Evolutionary conservation across 2,329 filamentous ascomycete species (phyloP), one percentile per base, ranked within the genome.

Genomic region (Sordariomycetes sp.): DNA sequence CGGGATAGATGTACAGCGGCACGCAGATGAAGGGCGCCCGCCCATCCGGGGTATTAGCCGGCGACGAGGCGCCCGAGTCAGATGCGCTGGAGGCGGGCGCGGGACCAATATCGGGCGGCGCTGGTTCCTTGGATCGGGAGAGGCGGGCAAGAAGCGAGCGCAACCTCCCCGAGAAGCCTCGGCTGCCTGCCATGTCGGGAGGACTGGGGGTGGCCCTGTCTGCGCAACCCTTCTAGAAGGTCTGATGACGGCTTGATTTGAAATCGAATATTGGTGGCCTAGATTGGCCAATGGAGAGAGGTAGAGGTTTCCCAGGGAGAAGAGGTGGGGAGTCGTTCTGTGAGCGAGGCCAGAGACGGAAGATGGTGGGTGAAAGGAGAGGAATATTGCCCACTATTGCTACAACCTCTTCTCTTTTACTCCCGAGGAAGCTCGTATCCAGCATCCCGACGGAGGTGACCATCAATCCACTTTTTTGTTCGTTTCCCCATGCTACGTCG

Each of bases 1-100:
- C 58, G 4, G 68, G 68, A 61, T 70, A 70, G 40, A 70, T 70
- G 67, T 70, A 70, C 24, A 70, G 63, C 20, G 68, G 68, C 22
- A 70, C 58, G 48, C 69, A 60, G 40, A 70, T 59, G 54, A 68
- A 66, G 4, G 64, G 62, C 22, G 46, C 40, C 32, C 7, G 52
- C 50, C 24, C 34, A n/a, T 25, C 46, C 22, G 28, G n/a, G 12
- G 46, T 40, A 20, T 18, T 28, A 53, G 25, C 51, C 24, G 51
- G 28, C 7, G 51, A 22, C 1, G 51, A 34, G 14, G 51, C 24
- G 14, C 24, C 24, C 12, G 51, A 32, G 25, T n/a, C 28, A 12
- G 24, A 32, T 16, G 24, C 11, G 14, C 7, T 14, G 51, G 25
- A 32, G 6, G 3, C 8, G 51, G 24, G 10, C 24, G 10, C 20